Conservation (phyloP, 208 protist genomes). For the Crithidia mellificae region DNA sequence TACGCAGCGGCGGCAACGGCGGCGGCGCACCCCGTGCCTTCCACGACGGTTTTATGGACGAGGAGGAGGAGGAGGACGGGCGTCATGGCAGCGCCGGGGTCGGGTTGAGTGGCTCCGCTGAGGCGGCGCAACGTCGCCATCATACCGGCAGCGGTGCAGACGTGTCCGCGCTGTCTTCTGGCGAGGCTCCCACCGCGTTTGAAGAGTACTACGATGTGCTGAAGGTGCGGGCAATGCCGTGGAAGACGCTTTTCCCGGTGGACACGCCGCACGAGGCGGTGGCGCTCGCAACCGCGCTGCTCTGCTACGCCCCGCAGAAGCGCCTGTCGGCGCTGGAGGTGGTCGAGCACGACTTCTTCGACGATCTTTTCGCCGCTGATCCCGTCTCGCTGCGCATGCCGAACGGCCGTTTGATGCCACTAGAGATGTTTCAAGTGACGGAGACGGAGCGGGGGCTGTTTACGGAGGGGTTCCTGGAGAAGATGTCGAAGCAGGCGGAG, state of each 20-base stretch:
- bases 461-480: slow-evolving; percentile 28
- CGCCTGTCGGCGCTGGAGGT: slow-evolving; percentile 97
- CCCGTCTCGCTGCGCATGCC: slow-evolving; percentile 37
- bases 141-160: neutral
- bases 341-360: slow-evolving; percentile 98
- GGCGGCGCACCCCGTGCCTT: neutral
- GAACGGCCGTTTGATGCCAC: slow-evolving; percentile 51
- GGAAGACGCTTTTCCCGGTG: slow-evolving; percentile 86
- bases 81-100: no score
- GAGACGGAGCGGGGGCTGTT: slow-evolving; percentile 40
- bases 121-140: no score
- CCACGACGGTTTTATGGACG: slow-evolving; percentile 6
- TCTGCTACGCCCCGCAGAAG: slow-evolving; percentile 95
- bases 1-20: neutral
- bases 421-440: slow-evolving; percentile 72
- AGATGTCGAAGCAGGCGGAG: slow-evolving; percentile 37
- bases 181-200: slow-evolving; percentile 13
- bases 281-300: slow-evolving; percentile 95
- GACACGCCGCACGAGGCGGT: slow-evolving; percentile 91
- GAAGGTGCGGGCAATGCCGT: slow-evolving; percentile 94
- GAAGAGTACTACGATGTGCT: slow-evolving; percentile 95
- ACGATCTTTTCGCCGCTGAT: slow-evolving; percentile 68
- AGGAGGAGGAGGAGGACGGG: slow-evolving; percentile 11
- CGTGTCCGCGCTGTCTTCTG: neutral
- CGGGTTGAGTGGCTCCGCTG: no score